Percentiles rank a stretch among this genome's conserved stretches.
Conservation (phyloP, 2,329 filamentous ascomycete genomes). For the Mollisia scopiformis region DNA sequence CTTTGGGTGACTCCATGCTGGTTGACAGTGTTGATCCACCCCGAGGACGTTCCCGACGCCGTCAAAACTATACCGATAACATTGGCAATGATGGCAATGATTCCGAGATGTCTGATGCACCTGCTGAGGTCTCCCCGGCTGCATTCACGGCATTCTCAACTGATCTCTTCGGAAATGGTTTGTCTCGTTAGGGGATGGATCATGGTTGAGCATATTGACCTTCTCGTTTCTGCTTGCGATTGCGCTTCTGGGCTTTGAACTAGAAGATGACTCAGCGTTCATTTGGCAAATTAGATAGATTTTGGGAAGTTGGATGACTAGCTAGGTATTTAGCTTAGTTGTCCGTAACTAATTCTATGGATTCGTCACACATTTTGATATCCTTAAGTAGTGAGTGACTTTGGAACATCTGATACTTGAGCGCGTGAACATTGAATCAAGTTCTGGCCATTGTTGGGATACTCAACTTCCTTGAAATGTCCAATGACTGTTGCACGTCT, state of each 20-base stretch:
- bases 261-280: too few relatives aligned
- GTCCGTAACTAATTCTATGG: neutral
- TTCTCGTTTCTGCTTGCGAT: neutral
- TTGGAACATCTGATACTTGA: neutral
- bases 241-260: too few relatives aligned
- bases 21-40: too few relatives aligned
- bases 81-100: neutral
- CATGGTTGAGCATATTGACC: neutral
- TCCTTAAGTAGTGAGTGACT: neutral
- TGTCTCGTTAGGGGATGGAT: neutral
- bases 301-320: neutral
- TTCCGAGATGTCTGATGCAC: neutral
- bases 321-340: neutral
- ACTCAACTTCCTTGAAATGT: too few relatives aligned
- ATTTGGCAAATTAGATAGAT: too few relatives aligned
- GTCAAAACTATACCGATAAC: neutral
- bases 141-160: too few relatives aligned
- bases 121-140: neutral
- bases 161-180: neutral
- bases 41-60: neutral
- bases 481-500: too few relatives aligned
- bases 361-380: neutral
- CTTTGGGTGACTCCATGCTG: too few relatives aligned
- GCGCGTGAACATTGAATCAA: too few relatives aligned
- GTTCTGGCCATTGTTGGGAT: too few relatives aligned